Evolutionary conservation across 805 yeast species (phyloP).

Genomic region (Clavispora santaluciae): DNA sequence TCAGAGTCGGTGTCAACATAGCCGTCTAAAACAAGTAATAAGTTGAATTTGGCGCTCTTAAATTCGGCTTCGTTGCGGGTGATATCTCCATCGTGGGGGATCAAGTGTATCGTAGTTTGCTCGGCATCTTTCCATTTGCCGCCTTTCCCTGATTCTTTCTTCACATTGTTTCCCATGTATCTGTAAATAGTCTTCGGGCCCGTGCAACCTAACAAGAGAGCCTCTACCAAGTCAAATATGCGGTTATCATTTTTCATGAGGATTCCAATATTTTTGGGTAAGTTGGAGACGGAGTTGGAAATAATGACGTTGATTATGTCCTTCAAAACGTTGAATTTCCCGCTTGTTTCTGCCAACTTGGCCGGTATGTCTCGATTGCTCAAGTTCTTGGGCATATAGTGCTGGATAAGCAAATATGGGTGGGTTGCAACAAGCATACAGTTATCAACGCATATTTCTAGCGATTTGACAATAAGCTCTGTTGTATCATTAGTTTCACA

Average conservation of each 20-base stretch:
- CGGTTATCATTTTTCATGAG: conserved; percentile 62
- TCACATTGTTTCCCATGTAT: conserved; percentile 59
- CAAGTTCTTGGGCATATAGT: conserved; percentile 77
- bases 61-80: conserved; percentile 19
- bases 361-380: conserved; percentile 66
- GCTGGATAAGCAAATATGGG: conserved; percentile 80
- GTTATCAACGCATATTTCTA: conserved; percentile 70
- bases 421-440: conserved; percentile 80
- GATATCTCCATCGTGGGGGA: conserved; percentile 36
- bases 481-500: conserved; percentile 57
- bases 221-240: conserved; percentile 69
- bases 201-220: conserved; percentile 56
- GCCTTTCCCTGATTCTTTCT: conserved; percentile 36
- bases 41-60: conserved; percentile 41
- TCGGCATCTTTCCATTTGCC: conserved; percentile 14
- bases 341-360: conserved; percentile 71
- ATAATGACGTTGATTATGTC: conserved; percentile 57
- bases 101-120: conserved; percentile 31
- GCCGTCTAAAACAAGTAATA: conserved; percentile 60
- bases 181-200: conserved; percentile 47
- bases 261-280: conserved; percentile 54
- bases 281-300: conserved; percentile 21
- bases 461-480: conserved; percentile 63
- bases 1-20: conserved; percentile 42
- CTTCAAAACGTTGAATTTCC: conserved; percentile 70